Conservation (phyloP, 2,329 filamentous ascomycete species). For the Pyrenochaeta sp. region DNA sequence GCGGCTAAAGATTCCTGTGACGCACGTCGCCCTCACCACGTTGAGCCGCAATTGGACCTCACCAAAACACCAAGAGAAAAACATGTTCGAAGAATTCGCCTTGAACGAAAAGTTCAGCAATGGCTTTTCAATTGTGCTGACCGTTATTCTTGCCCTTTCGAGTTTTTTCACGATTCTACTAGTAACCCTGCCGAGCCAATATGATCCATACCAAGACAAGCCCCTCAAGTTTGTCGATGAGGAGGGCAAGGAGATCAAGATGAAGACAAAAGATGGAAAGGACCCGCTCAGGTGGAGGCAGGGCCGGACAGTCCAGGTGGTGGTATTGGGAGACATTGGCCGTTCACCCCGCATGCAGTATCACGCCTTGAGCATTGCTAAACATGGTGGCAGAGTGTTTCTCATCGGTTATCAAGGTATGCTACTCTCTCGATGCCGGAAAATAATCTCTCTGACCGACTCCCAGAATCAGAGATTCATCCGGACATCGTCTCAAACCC, state of each 20-base stretch:
- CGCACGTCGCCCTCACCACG: conserved; percentile 22
- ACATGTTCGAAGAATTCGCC: conserved; percentile 46
- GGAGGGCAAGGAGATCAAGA: conserved; percentile 32
- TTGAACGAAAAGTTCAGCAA: conserved; percentile 30
- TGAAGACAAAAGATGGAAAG: conserved; percentile 31
- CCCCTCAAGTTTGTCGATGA: conserved; percentile 31
- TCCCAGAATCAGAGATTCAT: conserved; percentile 77
- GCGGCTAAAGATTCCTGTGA: conserved; percentile 19
- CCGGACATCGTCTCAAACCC: conserved; percentile 76
- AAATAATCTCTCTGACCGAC: background rate
- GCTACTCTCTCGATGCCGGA: background rate
- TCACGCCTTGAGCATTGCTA: conserved; percentile 90
- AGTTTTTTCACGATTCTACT: conserved; percentile 61
- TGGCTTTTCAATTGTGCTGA: conserved; percentile 50
- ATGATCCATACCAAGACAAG: conserved; percentile 52
- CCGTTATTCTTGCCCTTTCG: conserved; percentile 52
- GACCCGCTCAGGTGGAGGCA: conserved; percentile 33
- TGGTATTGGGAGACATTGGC: conserved; percentile 95
- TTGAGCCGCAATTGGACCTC: conserved; percentile 24
- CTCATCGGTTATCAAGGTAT: conserved; percentile 87
- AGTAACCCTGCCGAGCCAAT: conserved; percentile 62
- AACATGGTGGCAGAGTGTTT: conserved; percentile 80
- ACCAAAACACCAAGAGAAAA: conserved; percentile 11
- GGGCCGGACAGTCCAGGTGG: conserved; percentile 73
- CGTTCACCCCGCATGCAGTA: conserved; percentile 98